Conservation (phyloP, 139 green algal genomes). For the Picochlorum sp. region DNA sequence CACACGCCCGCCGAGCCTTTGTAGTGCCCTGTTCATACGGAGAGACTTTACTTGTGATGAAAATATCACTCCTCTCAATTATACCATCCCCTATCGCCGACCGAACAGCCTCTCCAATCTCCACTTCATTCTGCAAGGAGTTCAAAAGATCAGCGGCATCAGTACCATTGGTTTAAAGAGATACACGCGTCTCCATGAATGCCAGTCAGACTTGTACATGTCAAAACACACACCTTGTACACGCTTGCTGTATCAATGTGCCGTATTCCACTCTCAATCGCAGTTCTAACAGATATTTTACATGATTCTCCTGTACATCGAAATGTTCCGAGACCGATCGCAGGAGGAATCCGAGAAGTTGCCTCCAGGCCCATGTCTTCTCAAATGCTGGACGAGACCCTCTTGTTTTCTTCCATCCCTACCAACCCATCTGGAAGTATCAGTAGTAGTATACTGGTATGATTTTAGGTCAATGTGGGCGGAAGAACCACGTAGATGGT, state of each 20-base stretch:
- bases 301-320: slow-evolving; percentile 26
- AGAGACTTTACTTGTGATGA: slow-evolving; percentile 57
- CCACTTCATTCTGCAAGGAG: slow-evolving; percentile 37
- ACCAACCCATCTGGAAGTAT: too few relatives aligned
- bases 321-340: slow-evolving; percentile 62
- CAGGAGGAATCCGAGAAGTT: not conserved
- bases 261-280: slow-evolving; percentile 32
- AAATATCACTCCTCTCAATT: not conserved
- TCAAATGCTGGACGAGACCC: too few relatives aligned
- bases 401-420: too few relatives aligned
- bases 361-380: too few relatives aligned
- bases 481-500: too few relatives aligned
- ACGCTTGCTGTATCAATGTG: slow-evolving; percentile 70
- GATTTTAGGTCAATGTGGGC: too few relatives aligned
- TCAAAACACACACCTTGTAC: slow-evolving; percentile 44
- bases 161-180: too few relatives aligned
- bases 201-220: too few relatives aligned
- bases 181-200: too few relatives aligned
- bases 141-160: not conserved
- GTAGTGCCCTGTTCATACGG: slow-evolving; percentile 36
- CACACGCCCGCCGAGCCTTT: slow-evolving; percentile 11
- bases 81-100: not conserved
- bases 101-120: slow-evolving; percentile 24
- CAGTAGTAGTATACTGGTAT: too few relatives aligned
- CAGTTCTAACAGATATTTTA: slow-evolving; percentile 28